Conservation (phyloP, 495 filamentous ascomycete genomes). For the Daldinia grandis region DNA sequence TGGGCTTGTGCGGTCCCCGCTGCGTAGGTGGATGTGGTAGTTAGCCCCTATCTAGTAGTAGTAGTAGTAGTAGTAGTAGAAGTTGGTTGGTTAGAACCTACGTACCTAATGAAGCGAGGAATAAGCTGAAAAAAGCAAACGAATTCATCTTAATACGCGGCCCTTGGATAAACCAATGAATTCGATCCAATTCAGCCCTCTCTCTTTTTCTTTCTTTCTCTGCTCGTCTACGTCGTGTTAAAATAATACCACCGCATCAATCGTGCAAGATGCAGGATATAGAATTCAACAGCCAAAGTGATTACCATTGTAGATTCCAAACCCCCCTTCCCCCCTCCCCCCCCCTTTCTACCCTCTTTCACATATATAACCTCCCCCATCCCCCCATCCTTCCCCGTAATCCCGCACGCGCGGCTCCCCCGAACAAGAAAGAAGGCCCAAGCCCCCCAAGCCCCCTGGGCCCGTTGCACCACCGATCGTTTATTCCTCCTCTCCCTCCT, state of each 20-base stretch:
- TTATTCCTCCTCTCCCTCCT: no score
- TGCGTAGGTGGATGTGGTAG: background rate
- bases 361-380: background rate
- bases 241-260: background rate
- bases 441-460: background rate
- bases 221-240: background rate
- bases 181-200: background rate
- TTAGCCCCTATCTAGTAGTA: background rate
- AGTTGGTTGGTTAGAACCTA: no score
- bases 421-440: background rate
- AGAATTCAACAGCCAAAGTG: no score
- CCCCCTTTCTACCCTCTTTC: no score
- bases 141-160: conserved; percentile 3
- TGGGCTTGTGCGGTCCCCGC: conserved; percentile 10
- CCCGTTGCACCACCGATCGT: background rate
- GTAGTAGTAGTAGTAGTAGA: no score
- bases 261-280: background rate
- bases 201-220: background rate
- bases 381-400: background rate
- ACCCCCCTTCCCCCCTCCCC: no score
- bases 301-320: no score
- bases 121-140: conserved; percentile 7
- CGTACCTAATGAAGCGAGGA: conserved; percentile 26
- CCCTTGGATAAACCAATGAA: background rate
- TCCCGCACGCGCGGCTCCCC: background rate